phyloP scores from a whole-genome alignment of 2,329 filamentous ascomycete species.

The Corynespora cassiicola region DNA sequence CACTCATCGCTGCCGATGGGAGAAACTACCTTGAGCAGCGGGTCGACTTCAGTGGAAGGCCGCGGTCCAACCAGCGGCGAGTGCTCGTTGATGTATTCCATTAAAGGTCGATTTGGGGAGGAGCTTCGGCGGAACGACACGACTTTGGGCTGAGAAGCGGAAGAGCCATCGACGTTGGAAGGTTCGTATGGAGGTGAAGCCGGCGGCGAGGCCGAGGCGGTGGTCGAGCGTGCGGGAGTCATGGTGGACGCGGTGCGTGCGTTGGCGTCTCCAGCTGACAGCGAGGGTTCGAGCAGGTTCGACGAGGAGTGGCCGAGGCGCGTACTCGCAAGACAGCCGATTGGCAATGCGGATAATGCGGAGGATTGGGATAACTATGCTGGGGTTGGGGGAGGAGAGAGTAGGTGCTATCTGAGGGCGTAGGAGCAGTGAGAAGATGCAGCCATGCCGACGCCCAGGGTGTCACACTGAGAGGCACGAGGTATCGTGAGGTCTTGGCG shows the following conservation, averaged over 20 bases:
- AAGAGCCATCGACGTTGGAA: slow-evolving; percentile 23
- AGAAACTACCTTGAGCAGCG: slow-evolving; percentile 40
- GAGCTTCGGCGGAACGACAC: slow-evolving; percentile 44
- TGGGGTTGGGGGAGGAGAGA: too few species aligned
- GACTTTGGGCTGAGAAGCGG: slow-evolving; percentile 38
- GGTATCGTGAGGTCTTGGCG: slow-evolving; percentile 1
- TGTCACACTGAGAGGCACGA: not conserved
- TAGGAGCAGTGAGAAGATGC: not conserved
- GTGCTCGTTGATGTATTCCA: slow-evolving; percentile 40
- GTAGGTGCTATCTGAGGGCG: slow-evolving; percentile 1
- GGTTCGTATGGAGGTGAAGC: slow-evolving; percentile 20
- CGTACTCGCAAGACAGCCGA: slow-evolving; percentile 15
- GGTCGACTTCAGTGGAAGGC: slow-evolving; percentile 38
- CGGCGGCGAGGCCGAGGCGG: slow-evolving; percentile 12
- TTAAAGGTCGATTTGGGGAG: slow-evolving; percentile 18
- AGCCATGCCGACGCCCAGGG: slow-evolving; percentile 7
- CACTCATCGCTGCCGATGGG: slow-evolving; percentile 46
- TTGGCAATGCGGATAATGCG: slow-evolving; percentile 15
- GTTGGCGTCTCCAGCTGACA: too few species aligned
- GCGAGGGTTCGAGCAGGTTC: slow-evolving; percentile 17
- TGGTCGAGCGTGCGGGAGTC: slow-evolving; percentile 13
- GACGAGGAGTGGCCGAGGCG: slow-evolving; percentile 23
- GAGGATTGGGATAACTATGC: not conserved
- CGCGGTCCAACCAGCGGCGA: slow-evolving; percentile 41
- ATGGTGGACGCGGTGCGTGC: slow-evolving; percentile 17